Evolutionary conservation across 495 filamentous ascomycete genomes (phyloP).

Genomic region (Penicillium samsonianum): DNA sequence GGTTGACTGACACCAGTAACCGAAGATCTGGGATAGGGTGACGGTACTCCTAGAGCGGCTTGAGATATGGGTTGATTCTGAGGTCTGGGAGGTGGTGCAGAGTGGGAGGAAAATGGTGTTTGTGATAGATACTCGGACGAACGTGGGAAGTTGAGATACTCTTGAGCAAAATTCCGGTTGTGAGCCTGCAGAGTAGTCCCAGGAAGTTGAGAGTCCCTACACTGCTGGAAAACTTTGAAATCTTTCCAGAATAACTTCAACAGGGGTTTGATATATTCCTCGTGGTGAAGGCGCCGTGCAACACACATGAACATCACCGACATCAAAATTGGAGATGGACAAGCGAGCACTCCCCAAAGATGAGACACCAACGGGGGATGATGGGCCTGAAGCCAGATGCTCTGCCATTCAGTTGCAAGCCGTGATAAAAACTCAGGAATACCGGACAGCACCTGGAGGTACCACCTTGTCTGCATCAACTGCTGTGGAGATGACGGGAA

Average conservation of each 20-base stretch:
- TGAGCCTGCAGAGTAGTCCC: background rate
- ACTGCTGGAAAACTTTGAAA: background rate
- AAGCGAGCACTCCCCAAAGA: background rate
- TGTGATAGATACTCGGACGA: background rate
- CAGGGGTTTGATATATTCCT: background rate
- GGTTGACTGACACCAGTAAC: background rate
- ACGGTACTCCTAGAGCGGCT: background rate
- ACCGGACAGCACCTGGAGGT: background rate
- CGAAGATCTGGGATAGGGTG: background rate
- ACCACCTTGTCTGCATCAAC: background rate
- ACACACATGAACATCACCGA: slow-evolving; percentile 12
- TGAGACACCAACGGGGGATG: slow-evolving; percentile 7
- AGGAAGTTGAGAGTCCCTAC: background rate
- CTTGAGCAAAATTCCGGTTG: background rate
- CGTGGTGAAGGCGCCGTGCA: slow-evolving; percentile 1
- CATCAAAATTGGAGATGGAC: slow-evolving; percentile 5
- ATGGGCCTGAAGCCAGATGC: background rate
- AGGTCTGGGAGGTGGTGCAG: background rate
- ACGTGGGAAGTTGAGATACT: slow-evolving; percentile 2
- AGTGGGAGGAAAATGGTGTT: background rate
- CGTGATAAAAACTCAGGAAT: background rate
- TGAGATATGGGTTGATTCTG: background rate
- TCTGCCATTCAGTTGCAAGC: background rate
- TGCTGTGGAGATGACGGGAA: slow-evolving; percentile 1
- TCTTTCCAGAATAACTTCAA: background rate